These are phyloP conservation scores for Aspergillus sp. DNA, from an alignment of 2,329 filamentous ascomycete genomes.

Conservation along the genomic window DNA sequence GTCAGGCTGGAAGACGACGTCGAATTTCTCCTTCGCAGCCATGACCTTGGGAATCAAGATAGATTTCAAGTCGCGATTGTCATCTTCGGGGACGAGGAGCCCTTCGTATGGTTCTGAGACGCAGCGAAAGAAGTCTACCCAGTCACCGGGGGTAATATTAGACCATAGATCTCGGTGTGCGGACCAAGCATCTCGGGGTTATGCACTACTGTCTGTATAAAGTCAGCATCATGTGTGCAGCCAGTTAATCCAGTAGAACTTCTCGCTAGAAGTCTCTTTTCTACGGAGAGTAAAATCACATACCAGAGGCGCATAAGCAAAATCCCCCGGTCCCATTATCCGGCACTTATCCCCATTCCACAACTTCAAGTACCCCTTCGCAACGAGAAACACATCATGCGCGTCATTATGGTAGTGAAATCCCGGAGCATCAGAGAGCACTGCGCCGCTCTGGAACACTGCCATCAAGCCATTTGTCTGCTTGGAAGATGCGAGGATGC, in stretches of 20 bases:
- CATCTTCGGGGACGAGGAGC: conserved; percentile 43
- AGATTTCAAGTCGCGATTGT: conserved; percentile 45
- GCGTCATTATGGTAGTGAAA: conserved; percentile 52
- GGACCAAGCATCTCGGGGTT: conserved; percentile 49
- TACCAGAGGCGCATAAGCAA: conserved; percentile 51
- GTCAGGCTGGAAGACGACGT: conserved; percentile 47
- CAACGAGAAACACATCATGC: conserved; percentile 51
- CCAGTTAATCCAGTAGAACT: no score
- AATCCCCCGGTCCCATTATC: conserved; percentile 48
- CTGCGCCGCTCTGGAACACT: conserved; percentile 44
- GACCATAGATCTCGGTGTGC: conserved; percentile 47
- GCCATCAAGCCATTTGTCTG: conserved; percentile 46
- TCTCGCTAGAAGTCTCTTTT: no score
- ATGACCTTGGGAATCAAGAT: conserved; percentile 49
- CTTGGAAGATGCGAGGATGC: conserved; percentile 45
- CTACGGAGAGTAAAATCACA: conserved; percentile 6
- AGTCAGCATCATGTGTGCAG: background rate
- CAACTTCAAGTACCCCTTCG: conserved; percentile 49
- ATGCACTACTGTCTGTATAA: conserved; percentile 42
- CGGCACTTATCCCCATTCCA: conserved; percentile 52
- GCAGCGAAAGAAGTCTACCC: conserved; percentile 55
- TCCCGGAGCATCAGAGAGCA: conserved; percentile 33
- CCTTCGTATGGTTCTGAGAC: conserved; percentile 47
- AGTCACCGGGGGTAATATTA: conserved; percentile 53
- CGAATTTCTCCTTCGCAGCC: conserved; percentile 48